Evolutionary conservation across 164 flowering plant species (phyloP).

Genomic region (grape (Vitis vinifera)): ASM3070453v1 NC_081808.1:21467001-21467500

Average conservation of each 20-base stretch:
- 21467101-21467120: too few species aligned
- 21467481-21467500: not conserved
- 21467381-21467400: conserved; percentile 65
- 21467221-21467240: conserved; percentile 80
- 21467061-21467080: not conserved
- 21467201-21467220: conserved; percentile 95
- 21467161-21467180: conserved; percentile 1
- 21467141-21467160: too few species aligned
- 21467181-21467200: conserved; percentile 35
- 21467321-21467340: conserved; percentile 74
- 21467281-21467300: conserved; percentile 82
- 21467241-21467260: conserved; percentile 85
- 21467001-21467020: not conserved
- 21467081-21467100: not conserved
- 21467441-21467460: not conserved
- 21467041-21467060: not conserved
- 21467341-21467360: conserved; percentile 85
- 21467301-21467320: conserved; percentile 32
- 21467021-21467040: not conserved
- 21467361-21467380: conserved; percentile 79
- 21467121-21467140: too few species aligned
- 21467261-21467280: conserved; percentile 93
- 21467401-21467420: conserved; percentile 30
- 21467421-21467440: not conserved
- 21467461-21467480: not conserved